These are phyloP conservation scores for Xylogone sp. DNA, from an alignment of 2,329 filamentous ascomycete genomes.

Conservation along the genomic window DNA sequence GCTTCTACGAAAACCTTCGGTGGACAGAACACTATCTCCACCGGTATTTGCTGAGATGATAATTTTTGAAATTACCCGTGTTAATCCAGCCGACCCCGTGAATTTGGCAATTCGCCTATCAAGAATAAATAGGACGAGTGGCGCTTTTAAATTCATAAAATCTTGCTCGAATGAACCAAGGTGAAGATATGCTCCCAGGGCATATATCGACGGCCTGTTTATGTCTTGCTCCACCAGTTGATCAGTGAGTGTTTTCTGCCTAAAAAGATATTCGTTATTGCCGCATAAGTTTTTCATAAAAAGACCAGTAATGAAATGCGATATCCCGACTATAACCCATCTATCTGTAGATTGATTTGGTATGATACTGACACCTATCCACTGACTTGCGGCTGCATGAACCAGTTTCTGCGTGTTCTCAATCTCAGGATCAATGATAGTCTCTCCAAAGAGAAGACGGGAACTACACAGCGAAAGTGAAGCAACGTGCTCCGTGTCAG, in stretches of 20 bases:
- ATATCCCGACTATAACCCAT: slow-evolving; percentile 87
- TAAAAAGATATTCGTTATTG: slow-evolving; percentile 90
- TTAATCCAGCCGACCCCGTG: slow-evolving; percentile 77
- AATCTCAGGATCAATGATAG: slow-evolving; percentile 81
- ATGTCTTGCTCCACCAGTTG: slow-evolving; percentile 77
- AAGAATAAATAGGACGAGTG: slow-evolving; percentile 87
- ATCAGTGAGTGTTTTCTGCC: slow-evolving; percentile 82
- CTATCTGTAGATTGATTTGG: slow-evolving; percentile 75
- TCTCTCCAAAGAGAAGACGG: slow-evolving; percentile 77
- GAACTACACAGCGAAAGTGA: slow-evolving; percentile 86
- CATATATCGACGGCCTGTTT: slow-evolving; percentile 75
- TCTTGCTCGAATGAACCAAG: slow-evolving; percentile 83
- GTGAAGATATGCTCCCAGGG: slow-evolving; percentile 73
- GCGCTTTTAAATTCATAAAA: slow-evolving; percentile 87
- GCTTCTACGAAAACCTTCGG: slow-evolving; percentile 72
- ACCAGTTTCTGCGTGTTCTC: slow-evolving; percentile 77
- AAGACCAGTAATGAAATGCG: slow-evolving; percentile 91
- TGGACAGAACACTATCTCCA: slow-evolving; percentile 66
- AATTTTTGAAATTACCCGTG: slow-evolving; percentile 80
- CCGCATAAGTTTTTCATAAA: slow-evolving; percentile 90
- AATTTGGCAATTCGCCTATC: slow-evolving; percentile 89
- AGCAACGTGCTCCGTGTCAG: slow-evolving; percentile 72
- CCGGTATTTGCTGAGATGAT: slow-evolving; percentile 84
- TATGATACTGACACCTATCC: slow-evolving; percentile 90
- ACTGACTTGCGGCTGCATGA: slow-evolving; percentile 83